A percentile compares a stretch with the other conserved stretches of the same genome.
phyloP scores from a whole-genome alignment of 805 yeast species.

The Ascoidea asiatica region DNA sequence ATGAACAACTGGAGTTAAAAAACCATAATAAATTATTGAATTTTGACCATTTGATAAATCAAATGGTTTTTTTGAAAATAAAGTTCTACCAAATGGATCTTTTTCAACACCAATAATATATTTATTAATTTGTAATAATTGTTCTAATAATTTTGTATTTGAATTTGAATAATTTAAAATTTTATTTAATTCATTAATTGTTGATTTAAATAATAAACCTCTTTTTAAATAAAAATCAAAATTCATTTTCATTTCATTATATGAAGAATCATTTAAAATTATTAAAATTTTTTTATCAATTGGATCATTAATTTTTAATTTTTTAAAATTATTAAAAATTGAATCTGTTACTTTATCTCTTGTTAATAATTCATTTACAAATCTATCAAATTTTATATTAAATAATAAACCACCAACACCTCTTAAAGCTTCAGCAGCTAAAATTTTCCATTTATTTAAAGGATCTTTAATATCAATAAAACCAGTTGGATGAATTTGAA shows the following conservation, averaged over 20 bases:
- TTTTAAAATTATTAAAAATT: slow-evolving; percentile 17
- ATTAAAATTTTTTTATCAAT: slow-evolving; percentile 19
- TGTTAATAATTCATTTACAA: slow-evolving; percentile 38
- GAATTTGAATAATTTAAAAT: slow-evolving; percentile 13
- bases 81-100: slow-evolving; percentile 24
- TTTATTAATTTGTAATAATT: slow-evolving; percentile 11
- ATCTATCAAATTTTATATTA: slow-evolving; percentile 31
- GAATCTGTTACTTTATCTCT: slow-evolving; percentile 38
- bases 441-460: slow-evolving; percentile 31
- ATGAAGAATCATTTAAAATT: slow-evolving; percentile 29
- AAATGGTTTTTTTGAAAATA: slow-evolving; percentile 15
- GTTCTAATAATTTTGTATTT: slow-evolving; percentile 14
- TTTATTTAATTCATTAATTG: slow-evolving; percentile 18
- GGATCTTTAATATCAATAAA: slow-evolving; percentile 32
- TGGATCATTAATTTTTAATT: slow-evolving; percentile 17
- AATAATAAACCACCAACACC: slow-evolving; percentile 46
- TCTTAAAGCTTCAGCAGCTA: slow-evolving; percentile 48
- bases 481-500: slow-evolving; percentile 55
- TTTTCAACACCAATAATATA: slow-evolving; percentile 10
- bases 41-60: slow-evolving; percentile 7
- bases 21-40: slow-evolving; percentile 29
- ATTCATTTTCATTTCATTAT: slow-evolving; percentile 30
- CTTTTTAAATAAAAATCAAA: slow-evolving; percentile 35
- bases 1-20: slow-evolving; percentile 49
- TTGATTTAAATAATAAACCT: slow-evolving; percentile 19